Percentiles rank a stretch among this genome's conserved stretches.
Conservation (phyloP, 2,329 filamentous ascomycete species). For the Dactylellina sp. region DNA sequence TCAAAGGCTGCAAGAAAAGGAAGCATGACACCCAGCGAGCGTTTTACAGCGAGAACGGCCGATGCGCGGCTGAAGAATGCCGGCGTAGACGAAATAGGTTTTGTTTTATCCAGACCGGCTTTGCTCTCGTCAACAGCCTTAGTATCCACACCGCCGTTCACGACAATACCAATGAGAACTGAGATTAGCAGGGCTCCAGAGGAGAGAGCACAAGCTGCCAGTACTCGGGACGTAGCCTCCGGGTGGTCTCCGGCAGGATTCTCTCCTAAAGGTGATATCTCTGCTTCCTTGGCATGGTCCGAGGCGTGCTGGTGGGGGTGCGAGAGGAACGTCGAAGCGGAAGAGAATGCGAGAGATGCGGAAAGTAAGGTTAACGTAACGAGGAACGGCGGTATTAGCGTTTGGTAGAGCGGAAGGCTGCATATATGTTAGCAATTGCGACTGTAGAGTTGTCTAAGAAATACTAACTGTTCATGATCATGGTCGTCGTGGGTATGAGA, state of each 20-base stretch:
- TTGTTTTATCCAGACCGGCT: slow-evolving; percentile 24
- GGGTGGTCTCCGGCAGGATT: slow-evolving; percentile 11
- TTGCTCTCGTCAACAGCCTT: slow-evolving; percentile 29
- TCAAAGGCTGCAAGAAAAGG: slow-evolving; percentile 53
- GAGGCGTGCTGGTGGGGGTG: slow-evolving; percentile 43
- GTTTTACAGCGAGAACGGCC: slow-evolving; percentile 2
- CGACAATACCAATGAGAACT: slow-evolving; percentile 41
- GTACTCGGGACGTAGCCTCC: slow-evolving; percentile 29
- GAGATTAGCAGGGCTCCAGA: slow-evolving; percentile 39
- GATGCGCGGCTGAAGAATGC: slow-evolving; percentile 30
- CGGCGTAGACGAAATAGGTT: background rate
- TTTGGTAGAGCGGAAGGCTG: slow-evolving; percentile 16
- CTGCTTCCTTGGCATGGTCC: background rate
- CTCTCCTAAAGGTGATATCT: background rate
- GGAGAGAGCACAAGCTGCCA: slow-evolving; percentile 55
- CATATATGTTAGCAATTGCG: slow-evolving; percentile 6
- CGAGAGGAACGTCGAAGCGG: slow-evolving; percentile 54
- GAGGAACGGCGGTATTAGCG: slow-evolving; percentile 38
- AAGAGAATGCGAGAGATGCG: slow-evolving; percentile 52
- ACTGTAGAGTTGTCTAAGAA: background rate
- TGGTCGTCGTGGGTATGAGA: slow-evolving; percentile 20
- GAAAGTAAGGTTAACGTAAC: slow-evolving; percentile 50
- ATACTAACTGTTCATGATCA: slow-evolving; percentile 31
- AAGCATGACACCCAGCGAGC: slow-evolving; percentile 46
- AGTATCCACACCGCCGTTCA: slow-evolving; percentile 24